These are phyloP conservation scores for Cytospora piceae DNA, from an alignment of 2,329 filamentous ascomycete genomes.

Conservation along the genomic window DNA sequence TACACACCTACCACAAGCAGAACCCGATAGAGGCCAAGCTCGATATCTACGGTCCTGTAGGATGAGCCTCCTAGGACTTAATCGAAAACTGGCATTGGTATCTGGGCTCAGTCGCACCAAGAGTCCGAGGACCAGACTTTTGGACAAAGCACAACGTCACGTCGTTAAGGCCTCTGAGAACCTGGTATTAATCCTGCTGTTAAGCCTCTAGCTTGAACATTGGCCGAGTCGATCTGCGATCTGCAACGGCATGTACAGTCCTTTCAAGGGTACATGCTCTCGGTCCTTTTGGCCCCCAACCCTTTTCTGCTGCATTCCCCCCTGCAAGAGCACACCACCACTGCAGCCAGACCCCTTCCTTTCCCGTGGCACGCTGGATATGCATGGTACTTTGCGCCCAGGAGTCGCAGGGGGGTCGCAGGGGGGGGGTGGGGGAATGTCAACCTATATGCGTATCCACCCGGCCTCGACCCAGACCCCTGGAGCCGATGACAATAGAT, in stretches of 20 bases:
- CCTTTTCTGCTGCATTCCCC: not conserved
- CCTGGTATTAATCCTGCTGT: not conserved
- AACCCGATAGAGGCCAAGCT: not conserved
- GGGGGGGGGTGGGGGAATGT: not conserved
- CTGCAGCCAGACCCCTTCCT: constrained; percentile 18
- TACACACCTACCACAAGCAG: constrained; percentile 11
- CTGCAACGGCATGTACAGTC: constrained; percentile 10
- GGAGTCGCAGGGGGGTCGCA: not conserved
- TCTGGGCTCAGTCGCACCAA: constrained; percentile 1
- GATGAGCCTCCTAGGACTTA: constrained; percentile 9
- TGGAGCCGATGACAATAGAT: not conserved
- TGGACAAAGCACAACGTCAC: constrained; percentile 12
- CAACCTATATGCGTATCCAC: constrained; percentile 7
- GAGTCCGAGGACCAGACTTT: not conserved
- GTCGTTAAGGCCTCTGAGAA: not conserved
- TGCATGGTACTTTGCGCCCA: constrained; percentile 18
- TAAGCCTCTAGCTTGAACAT: not conserved
- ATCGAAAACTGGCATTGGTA: constrained; percentile 3
- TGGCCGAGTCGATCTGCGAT: constrained; percentile 8
- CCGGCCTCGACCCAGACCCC: not conserved
- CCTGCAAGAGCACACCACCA: constrained; percentile 9
- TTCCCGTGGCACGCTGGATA: constrained; percentile 9
- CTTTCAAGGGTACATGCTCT: constrained; percentile 13
- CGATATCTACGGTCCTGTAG: not conserved
- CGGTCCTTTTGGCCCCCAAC: constrained; percentile 24